A percentile compares a stretch with the other conserved stretches of the same genome.
phyloP scores from a whole-genome alignment of 495 filamentous ascomycete species.

The Aspergillus biplanus region DNA sequence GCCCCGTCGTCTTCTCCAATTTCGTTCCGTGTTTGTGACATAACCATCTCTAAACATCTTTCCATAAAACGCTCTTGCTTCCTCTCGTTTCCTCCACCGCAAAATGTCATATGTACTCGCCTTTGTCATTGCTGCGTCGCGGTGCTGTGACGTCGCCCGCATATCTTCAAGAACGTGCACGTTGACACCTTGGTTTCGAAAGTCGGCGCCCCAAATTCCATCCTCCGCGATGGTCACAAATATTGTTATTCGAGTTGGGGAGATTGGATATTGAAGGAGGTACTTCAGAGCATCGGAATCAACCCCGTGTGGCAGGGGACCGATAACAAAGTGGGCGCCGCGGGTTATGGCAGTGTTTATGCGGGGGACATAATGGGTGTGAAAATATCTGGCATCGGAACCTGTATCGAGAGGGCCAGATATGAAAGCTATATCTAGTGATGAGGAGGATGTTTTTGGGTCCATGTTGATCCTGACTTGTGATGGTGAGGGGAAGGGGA shows the following conservation, averaged over 20 bases:
- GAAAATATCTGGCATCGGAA: slow-evolving; percentile 26
- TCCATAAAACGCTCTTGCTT: slow-evolving; percentile 32
- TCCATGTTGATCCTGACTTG: too few species aligned
- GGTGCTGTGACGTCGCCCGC: slow-evolving; percentile 23
- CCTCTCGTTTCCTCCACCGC: slow-evolving; percentile 25
- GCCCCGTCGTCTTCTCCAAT: slow-evolving; percentile 32
- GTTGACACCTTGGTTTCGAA: slow-evolving; percentile 24
- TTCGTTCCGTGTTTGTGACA: slow-evolving; percentile 39
- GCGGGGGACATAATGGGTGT: slow-evolving; percentile 25
- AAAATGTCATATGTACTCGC: slow-evolving; percentile 37
- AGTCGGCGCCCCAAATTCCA: slow-evolving; percentile 20
- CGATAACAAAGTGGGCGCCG: slow-evolving; percentile 32
- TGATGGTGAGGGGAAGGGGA: too few species aligned
- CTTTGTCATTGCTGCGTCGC: slow-evolving; percentile 32
- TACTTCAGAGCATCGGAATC: slow-evolving; percentile 35
- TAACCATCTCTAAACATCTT: slow-evolving; percentile 21
- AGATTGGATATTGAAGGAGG: slow-evolving; percentile 28
- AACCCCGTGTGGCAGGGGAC: slow-evolving; percentile 29
- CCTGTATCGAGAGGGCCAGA: slow-evolving; percentile 35
- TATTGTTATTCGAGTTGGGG: slow-evolving; percentile 29
- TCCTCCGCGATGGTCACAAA: slow-evolving; percentile 30
- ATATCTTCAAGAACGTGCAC: slow-evolving; percentile 25
- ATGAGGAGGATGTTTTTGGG: background rate
- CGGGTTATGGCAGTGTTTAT: slow-evolving; percentile 27
- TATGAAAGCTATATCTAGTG: slow-evolving; percentile 28